phyloP scores from a whole-genome alignment of 2,329 filamentous ascomycete species.

The Microdochium bolleyi region DNA sequence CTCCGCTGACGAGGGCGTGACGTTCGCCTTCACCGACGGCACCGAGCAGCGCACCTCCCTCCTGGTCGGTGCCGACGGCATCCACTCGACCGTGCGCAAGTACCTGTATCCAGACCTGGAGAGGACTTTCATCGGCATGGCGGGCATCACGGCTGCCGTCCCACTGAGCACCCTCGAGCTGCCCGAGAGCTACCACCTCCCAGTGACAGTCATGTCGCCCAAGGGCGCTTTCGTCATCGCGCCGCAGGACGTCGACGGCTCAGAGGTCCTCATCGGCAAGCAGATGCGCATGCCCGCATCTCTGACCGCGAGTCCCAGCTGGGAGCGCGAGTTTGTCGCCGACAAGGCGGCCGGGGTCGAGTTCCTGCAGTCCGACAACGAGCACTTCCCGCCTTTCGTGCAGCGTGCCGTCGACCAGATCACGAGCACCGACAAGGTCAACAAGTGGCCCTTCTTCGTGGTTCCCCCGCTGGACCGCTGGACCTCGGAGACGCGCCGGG shows the following conservation, averaged over 20 bases:
- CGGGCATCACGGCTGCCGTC: conserved; percentile 23
- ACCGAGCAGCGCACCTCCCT: conserved; percentile 26
- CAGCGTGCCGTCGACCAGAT: conserved; percentile 25
- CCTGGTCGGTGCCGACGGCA: conserved; percentile 51
- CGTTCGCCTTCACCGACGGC: conserved; percentile 39
- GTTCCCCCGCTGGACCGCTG: conserved; percentile 33
- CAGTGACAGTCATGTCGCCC: conserved; percentile 32
- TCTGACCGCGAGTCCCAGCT: background rate
- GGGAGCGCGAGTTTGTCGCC: conserved; percentile 3
- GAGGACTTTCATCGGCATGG: conserved; percentile 41
- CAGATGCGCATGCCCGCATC: conserved; percentile 2
- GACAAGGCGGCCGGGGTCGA: conserved; percentile 17
- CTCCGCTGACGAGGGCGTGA: conserved; percentile 24
- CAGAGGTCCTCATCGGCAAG: conserved; percentile 22
- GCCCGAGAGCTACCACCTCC: conserved; percentile 26
- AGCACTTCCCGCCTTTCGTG: conserved; percentile 26
- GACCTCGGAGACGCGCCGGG: conserved; percentile 22
- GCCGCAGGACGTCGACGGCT: conserved; percentile 37
- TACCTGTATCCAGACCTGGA: conserved; percentile 39
- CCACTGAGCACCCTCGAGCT: conserved; percentile 27
- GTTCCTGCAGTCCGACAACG: conserved; percentile 22
- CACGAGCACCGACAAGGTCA: conserved; percentile 21
- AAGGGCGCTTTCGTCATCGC: conserved; percentile 42
- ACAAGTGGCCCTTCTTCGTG: conserved; percentile 36
- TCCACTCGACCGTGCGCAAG: conserved; percentile 45